Evolutionary conservation across 495 filamentous ascomycete genomes (phyloP).

Genomic region (Penicillium canariense): DNA sequence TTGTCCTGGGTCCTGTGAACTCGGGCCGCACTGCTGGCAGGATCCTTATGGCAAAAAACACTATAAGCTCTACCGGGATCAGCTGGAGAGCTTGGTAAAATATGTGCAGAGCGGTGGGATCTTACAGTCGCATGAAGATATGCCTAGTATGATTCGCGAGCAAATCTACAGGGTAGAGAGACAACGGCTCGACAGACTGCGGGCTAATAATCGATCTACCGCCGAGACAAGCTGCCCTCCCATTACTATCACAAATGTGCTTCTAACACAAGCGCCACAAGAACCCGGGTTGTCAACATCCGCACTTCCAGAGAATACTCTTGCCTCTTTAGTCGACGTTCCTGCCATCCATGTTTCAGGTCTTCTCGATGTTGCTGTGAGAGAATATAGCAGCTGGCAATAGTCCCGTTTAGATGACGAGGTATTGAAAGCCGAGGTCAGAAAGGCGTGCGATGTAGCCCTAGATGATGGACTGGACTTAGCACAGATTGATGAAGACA

Average conservation of each 20-base stretch:
- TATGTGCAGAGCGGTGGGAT: slow-evolving; percentile 8
- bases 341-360: slow-evolving; percentile 8
- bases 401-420: slow-evolving; percentile 5
- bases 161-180: slow-evolving; percentile 10
- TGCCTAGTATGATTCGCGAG: slow-evolving; percentile 7
- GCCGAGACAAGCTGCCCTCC: slow-evolving; percentile 8
- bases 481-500: slow-evolving; percentile 9
- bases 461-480: slow-evolving; percentile 8
- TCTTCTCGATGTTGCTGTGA: slow-evolving; percentile 13
- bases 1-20: slow-evolving; percentile 15
- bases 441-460: slow-evolving; percentile 8
- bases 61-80: slow-evolving; percentile 13
- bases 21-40: slow-evolving; percentile 15
- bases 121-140: slow-evolving; percentile 9
- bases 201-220: slow-evolving; percentile 1
- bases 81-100: slow-evolving; percentile 8
- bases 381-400: slow-evolving; percentile 6
- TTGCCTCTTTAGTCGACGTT: background rate
- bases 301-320: background rate
- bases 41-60: slow-evolving; percentile 18
- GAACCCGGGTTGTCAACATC: slow-evolving; percentile 3
- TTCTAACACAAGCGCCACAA: slow-evolving; percentile 8
- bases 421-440: slow-evolving; percentile 7
- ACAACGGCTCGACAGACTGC: slow-evolving; percentile 2
- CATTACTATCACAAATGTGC: slow-evolving; percentile 16